A percentile compares a stretch with the other conserved stretches of the same genome.
Evolutionary conservation across 2,329 filamentous ascomycete genomes (phyloP).

Genomic region (Hypoxylon sp.): DNA sequence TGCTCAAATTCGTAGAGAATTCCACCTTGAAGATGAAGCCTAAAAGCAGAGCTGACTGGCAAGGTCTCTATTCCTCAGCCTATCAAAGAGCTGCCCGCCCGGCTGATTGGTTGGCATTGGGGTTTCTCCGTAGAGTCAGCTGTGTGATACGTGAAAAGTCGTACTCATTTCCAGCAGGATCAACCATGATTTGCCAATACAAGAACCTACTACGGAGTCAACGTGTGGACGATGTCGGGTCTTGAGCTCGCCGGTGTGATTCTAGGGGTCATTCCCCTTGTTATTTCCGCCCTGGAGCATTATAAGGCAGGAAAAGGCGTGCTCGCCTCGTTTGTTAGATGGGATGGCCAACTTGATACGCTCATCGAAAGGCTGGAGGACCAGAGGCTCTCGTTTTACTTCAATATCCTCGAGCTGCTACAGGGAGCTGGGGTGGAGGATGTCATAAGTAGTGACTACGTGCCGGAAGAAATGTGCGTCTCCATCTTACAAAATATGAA

Average conservation of each 20-base stretch:
- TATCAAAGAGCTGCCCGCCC: slow-evolving; percentile 1
- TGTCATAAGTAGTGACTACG: neutral
- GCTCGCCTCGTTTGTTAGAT: slow-evolving; percentile 22
- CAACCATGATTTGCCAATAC: neutral
- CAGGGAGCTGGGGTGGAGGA: neutral
- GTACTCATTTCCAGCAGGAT: neutral
- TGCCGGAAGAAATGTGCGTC: neutral
- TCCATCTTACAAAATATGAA: neutral
- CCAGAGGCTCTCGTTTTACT: slow-evolving; percentile 31
- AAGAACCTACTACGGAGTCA: neutral
- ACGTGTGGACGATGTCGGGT: neutral
- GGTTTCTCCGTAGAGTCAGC: neutral
- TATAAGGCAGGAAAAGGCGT: neutral
- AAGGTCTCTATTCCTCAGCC: neutral
- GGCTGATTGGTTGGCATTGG: neutral
- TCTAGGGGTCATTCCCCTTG: neutral
- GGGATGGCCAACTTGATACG: slow-evolving; percentile 24
- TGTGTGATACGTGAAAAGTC: neutral
- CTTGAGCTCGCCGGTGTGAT: neutral
- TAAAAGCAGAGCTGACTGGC: neutral
- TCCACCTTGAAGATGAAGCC: neutral
- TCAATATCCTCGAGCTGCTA: slow-evolving; percentile 4
- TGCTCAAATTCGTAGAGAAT: neutral
- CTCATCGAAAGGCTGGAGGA: slow-evolving; percentile 22
- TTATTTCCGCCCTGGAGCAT: neutral